Evolutionary conservation across 2,329 filamentous ascomycete genomes (phyloP), one percentile per base, ranked within the genome.

Genomic region (Hypoxylon sp.): DNA sequence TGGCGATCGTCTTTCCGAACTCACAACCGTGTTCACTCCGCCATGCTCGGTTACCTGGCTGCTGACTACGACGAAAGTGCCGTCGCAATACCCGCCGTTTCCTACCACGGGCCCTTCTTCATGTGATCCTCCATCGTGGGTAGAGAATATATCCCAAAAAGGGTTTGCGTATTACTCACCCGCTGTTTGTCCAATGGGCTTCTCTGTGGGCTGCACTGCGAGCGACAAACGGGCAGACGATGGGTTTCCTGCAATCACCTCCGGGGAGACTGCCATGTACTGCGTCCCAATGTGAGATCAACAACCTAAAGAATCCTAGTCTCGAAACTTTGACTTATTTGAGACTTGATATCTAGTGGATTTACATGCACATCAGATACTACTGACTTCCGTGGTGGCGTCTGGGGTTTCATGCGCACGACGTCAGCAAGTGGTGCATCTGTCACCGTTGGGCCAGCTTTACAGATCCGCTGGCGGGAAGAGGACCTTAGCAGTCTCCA

Each of bases 81-180:
- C 79, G 0, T 83, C 81, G 2, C 80, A 83, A 67, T 79, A 77
- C 58, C 81, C 80, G 5, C 57, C 76, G 0, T 82, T 78, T 46
- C 79, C 75, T 11, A 78, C 76, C 13, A 60, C 70, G 3, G 80
- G 78, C 0, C 75, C 80, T 1, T 48, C 70, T 1, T 76, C 72
- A 0, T 81, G 80, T 62, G 75, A 80, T 60, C 81, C 80, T 17
- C 81, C 81, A 0, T 65, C 63, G 2, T 83, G 81, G 81, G 55
- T 47, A 0, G 58, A 67, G 47, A 81, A 82, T 67, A 64, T 83
- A 29, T 72, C 73, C 4, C 72, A 72, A 39, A 72, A 76, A 24
- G 81, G 80, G 11, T 82, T 82, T 61, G 72, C 75, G 47, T 80
- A 79, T 68, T 82, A 81, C 69, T 82, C 81, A n/a, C 80, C 81